Evolutionary conservation across 768 basidiomycete genomes (phyloP), one percentile per base, ranked within the genome.

Genomic region (Cystofilobasidium ferigula): DNA sequence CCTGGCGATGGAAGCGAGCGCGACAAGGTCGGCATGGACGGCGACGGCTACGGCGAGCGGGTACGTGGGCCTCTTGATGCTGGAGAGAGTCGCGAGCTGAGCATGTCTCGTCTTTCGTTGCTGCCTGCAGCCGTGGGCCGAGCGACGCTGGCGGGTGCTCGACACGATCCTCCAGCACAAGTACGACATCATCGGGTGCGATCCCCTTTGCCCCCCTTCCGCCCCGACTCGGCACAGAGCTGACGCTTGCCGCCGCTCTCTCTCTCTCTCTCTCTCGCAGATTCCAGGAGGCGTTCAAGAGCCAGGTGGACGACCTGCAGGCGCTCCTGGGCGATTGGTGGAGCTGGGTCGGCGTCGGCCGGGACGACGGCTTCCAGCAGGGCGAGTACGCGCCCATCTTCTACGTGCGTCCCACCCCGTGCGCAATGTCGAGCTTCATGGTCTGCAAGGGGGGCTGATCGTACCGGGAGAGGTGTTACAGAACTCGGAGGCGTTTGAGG

Each of bases 361-460:
- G 85, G n/a, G 80, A 84, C 62, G 82, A 86, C 70, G 84, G 84
- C 3, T 73, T 73, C 10, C 65, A 75, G 20, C 78, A 77, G 0
- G 84, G 85, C 36, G 85, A 86, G 72, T 85, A 82, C 72, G 79
- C 79, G 69, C 83, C 84, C 0, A 81, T 85, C 66, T 85, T 84
- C 72, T 86, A 78, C 76, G 45, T 47, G 5, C 45, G 45, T 47
- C 43, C 45, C n/a, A n/a, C n/a, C n/a, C n/a, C n/a, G n/a, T n/a
- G n/a, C n/a, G n/a, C n/a, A n/a, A n/a, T n/a, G n/a, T n/a, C n/a
- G n/a, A n/a, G n/a, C n/a, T n/a, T n/a, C n/a, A n/a, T n/a, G n/a
- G n/a, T n/a, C n/a, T n/a, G n/a, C n/a, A n/a, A n/a, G n/a, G n/a
- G n/a, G n/a, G n/a, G n/a, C n/a, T n/a, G n/a, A n/a, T n/a, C n/a